phyloP scores from a whole-genome alignment of 306 rosid species.

The Vicia faba region DNA sequence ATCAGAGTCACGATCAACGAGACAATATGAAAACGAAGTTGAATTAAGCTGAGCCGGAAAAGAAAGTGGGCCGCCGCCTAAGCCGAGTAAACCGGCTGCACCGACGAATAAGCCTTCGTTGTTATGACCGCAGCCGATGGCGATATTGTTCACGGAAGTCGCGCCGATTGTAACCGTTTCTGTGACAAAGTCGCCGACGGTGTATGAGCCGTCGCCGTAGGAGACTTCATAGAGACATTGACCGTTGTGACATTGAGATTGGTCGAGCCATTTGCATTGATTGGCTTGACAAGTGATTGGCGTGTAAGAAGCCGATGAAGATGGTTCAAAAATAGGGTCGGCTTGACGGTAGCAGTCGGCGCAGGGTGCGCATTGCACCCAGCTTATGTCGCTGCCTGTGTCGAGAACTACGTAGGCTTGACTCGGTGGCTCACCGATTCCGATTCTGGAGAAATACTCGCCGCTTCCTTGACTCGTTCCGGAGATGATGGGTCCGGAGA shows the following conservation, averaged over 20 bases:
- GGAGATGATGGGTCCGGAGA: constrained; percentile 46
- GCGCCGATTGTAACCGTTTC: constrained; percentile 72
- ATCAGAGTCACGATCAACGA: constrained; percentile 85
- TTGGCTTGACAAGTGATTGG: constrained; percentile 57
- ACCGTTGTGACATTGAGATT: constrained; percentile 70
- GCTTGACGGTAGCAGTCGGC: constrained; percentile 82
- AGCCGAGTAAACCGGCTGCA: constrained; percentile 86
- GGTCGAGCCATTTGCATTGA: constrained; percentile 70
- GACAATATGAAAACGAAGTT: constrained; percentile 75
- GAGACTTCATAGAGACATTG: constrained; percentile 87
- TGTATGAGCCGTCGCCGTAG: constrained; percentile 94
- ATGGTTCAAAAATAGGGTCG: constrained; percentile 81
- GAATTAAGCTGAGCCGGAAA: constrained; percentile 79
- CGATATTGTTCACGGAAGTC: constrained; percentile 43
- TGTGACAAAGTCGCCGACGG: constrained; percentile 76
- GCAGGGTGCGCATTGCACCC: constrained; percentile 94
- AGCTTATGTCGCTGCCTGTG: constrained; percentile 95
- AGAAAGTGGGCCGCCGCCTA: constrained; percentile 80
- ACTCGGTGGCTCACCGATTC: constrained; percentile 78
- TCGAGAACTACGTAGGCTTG: constrained; percentile 76
- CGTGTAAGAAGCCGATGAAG: constrained; percentile 57
- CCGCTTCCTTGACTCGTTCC: constrained; percentile 96
- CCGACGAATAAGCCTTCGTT: constrained; percentile 86
- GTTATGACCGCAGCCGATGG: constrained; percentile 87
- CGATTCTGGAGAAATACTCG: constrained; percentile 87